Conservation (phyloP, 2,329 filamentous ascomycete species). For the Sordariomycetes sp. region DNA sequence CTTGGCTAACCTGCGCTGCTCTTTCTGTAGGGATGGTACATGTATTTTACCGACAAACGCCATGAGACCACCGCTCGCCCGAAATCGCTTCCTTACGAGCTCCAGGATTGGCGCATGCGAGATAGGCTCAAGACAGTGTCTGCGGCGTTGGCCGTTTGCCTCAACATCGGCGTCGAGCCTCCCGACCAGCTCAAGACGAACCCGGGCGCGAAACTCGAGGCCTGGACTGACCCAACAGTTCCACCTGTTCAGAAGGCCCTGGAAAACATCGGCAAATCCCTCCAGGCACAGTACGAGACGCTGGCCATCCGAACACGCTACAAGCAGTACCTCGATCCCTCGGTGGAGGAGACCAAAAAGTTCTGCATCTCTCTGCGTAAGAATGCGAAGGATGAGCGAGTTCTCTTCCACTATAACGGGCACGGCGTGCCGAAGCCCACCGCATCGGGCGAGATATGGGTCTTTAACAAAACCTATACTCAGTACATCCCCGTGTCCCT, state of each 20-base stretch:
- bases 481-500: slow-evolving; percentile 97
- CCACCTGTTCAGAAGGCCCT: slow-evolving; percentile 74
- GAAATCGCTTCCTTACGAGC: slow-evolving; percentile 51
- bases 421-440: slow-evolving; percentile 96
- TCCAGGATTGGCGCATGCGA: slow-evolving; percentile 96
- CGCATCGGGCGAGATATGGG: slow-evolving; percentile 94
- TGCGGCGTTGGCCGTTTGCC: slow-evolving; percentile 82
- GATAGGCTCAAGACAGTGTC: slow-evolving; percentile 95
- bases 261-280: slow-evolving; percentile 87
- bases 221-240: slow-evolving; percentile 87
- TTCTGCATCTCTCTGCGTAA: slow-evolving; percentile 83
- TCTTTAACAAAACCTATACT: slow-evolving; percentile 97
- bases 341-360: slow-evolving; percentile 93
- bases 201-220: slow-evolving; percentile 87
- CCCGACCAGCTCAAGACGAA: slow-evolving; percentile 94
- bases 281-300: slow-evolving; percentile 96
- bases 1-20: slow-evolving; percentile 3
- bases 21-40: slow-evolving; percentile 75
- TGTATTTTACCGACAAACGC: slow-evolving; percentile 98
- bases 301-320: slow-evolving; percentile 92
- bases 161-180: slow-evolving; percentile 96
- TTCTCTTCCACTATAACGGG: slow-evolving; percentile 97
- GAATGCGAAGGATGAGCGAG: slow-evolving; percentile 90
- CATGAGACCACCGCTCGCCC: slow-evolving; percentile 91
- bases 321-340: slow-evolving; percentile 93